A percentile compares a stretch with the other conserved stretches of the same genome.
Evolutionary conservation across 805 yeast species (phyloP).

Genomic region (Saccharomyces cerevisiae): DNA sequence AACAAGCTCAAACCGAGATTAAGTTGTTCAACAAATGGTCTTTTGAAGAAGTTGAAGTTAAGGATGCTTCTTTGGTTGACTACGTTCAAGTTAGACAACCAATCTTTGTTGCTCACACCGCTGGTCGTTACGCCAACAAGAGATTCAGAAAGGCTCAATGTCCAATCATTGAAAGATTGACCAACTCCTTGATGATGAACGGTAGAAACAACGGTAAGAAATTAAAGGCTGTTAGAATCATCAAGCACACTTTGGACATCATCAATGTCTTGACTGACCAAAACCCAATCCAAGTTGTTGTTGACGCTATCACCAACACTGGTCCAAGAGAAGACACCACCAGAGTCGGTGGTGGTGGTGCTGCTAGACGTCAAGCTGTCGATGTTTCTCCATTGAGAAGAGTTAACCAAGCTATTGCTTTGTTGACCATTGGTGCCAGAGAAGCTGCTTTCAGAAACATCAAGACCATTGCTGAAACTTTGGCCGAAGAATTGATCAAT

Average conservation of each 20-base stretch:
- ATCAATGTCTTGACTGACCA: conserved; percentile 94
- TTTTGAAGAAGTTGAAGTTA: conserved; percentile 92
- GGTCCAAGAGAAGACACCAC: conserved; percentile 99
- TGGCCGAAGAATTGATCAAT: conserved; percentile 99
- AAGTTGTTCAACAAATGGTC: conserved; percentile 99
- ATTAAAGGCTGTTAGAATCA: conserved; percentile 99
- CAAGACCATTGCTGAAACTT: conserved; percentile 99
- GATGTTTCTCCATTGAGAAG: conserved; percentile 99
- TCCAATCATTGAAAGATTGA: conserved; percentile 97
- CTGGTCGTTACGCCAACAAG: conserved; percentile 99
- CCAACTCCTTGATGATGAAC: conserved; percentile 99
- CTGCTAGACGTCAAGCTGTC: conserved; percentile 99
- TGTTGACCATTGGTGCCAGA: conserved; percentile 98
- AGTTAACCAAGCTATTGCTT: conserved; percentile 98
- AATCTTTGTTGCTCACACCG: conserved; percentile 96
- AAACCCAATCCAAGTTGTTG: conserved; percentile 98
- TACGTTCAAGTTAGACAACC: conserved; percentile 97
- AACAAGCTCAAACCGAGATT: conserved; percentile 91
- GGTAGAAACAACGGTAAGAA: conserved; percentile 99
- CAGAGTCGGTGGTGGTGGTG: conserved; percentile 99
- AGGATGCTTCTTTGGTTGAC: conserved; percentile 96
- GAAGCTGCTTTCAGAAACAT: conserved; percentile 99
- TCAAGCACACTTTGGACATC: conserved; percentile 98
- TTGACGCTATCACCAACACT: conserved; percentile 98
- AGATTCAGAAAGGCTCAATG: conserved; percentile 99